These are phyloP conservation scores for Talaromyces islandicus DNA, from an alignment of 2,329 filamentous ascomycete genomes.

Conservation along the genomic window DNA sequence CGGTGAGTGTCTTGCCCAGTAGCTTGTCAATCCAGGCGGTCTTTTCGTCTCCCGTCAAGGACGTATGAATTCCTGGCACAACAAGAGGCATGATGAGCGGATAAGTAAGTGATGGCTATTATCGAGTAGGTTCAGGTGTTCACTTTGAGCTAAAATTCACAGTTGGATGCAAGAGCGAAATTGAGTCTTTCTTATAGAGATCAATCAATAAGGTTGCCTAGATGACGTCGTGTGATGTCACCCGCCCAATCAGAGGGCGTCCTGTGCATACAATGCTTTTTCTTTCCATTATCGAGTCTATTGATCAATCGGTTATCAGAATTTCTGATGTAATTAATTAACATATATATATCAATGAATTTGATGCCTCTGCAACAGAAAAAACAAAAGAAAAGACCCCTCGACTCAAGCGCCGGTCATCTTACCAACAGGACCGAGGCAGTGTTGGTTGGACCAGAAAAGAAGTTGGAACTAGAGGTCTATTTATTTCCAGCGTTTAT, in stretches of 20 bases:
- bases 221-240: constrained; percentile 1
- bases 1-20: constrained; percentile 41
- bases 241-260: background rate
- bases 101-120: background rate
- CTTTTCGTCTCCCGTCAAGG: constrained; percentile 22
- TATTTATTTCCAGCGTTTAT: background rate
- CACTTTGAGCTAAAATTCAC: background rate
- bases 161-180: background rate
- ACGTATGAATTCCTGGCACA: constrained; percentile 36
- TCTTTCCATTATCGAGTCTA: background rate
- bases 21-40: constrained; percentile 41
- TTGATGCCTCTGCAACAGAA: background rate
- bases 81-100: constrained; percentile 40
- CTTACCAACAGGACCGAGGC: background rate
- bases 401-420: background rate
- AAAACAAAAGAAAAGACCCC: background rate
- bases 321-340: background rate
- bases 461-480: background rate
- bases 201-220: background rate
- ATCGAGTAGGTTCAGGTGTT: background rate
- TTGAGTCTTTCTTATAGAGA: background rate
- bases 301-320: background rate
- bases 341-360: background rate
- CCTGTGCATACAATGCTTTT: background rate
- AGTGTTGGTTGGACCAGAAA: background rate